Evolutionary conservation across 306 rosid species (phyloP), one percentile per base, ranked within the genome.

Genomic region (Lotus japonicus): DNA sequence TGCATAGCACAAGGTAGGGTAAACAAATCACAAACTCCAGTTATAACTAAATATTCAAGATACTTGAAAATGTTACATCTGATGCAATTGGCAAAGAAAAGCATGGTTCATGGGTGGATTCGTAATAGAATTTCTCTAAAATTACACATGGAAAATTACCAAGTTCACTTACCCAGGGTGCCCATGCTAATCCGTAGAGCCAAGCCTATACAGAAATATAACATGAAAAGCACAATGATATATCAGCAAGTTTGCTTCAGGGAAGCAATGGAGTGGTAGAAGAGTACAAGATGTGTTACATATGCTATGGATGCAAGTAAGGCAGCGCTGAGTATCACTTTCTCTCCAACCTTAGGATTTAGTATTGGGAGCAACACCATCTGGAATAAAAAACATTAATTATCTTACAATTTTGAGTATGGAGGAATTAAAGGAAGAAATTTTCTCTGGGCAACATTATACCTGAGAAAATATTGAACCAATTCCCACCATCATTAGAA

Each of bases 141-240:
- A 26, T 26, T 26, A 26, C 4, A 26, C 31, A 26, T 26, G 31
- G 31, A 26, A 38, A 45, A 50, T 68, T 36, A 42, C 60, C 59
- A 53, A 66, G 54, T 53, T 68, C 64, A 23, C 85, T 3, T 79
- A 88, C 95, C 97, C 97, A 88, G 19, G 92, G 70, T n/a, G 95
- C 97, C 95, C 95, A 91, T 73, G 97, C 95, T 68, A 91, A 74
- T 64, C 97, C 97, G 73, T 85, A 77, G 63, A 88, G 84, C 87
- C 83, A 77, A 60, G 90, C 92, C 97, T 91, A 66, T 59, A 45
- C 17, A 78, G 19, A 31, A 35, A 72, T 53, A 65, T n/a, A 26
- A 56, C 17, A 46, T 13, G 57, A 56, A 16, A 4, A 57, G 53
- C 12, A 18, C 43, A 41, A 71, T 18, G 54, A n/a, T 57, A n/a